Conservation (phyloP, 805 yeast species). For the Maudiozyma bulderi region DNA sequence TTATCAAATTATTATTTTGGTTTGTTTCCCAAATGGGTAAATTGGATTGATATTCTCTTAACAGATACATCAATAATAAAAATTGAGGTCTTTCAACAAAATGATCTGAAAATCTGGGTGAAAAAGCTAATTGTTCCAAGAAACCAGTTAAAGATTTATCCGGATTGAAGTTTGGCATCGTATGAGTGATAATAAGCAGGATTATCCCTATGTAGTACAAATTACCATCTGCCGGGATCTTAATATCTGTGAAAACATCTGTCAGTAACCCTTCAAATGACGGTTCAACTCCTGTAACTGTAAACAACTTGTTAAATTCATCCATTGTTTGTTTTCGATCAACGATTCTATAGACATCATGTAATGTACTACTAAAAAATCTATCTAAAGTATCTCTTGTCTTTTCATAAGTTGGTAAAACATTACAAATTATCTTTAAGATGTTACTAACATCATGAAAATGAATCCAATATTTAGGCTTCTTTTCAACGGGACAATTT, state of each 20-base stretch:
- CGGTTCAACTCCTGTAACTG: no score
- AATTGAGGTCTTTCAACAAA: background rate
- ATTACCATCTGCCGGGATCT: background rate
- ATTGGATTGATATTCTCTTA: background rate
- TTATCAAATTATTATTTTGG: background rate
- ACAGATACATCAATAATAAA: background rate
- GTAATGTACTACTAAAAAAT: background rate
- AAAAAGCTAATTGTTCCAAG: background rate
- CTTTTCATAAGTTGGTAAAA: background rate
- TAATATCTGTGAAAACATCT: background rate
- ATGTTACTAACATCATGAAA: background rate
- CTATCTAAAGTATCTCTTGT: background rate
- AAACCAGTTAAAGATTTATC: background rate
- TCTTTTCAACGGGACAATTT: background rate
- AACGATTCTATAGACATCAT: background rate
- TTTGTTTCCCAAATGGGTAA: background rate
- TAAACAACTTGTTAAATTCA: background rate
- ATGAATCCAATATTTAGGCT: background rate
- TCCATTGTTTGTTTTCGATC: background rate
- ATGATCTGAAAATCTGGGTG: background rate
- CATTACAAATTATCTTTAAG: background rate
- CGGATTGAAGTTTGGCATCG: background rate
- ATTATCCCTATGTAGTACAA: background rate
- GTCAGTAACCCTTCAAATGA: background rate
- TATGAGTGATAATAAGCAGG: background rate